Percentiles rank a stretch among this genome's conserved stretches.
These are phyloP conservation scores for Trichoderma aggressivum DNA, from an alignment of 2,329 filamentous ascomycete genomes.

Conservation along the genomic window DNA sequence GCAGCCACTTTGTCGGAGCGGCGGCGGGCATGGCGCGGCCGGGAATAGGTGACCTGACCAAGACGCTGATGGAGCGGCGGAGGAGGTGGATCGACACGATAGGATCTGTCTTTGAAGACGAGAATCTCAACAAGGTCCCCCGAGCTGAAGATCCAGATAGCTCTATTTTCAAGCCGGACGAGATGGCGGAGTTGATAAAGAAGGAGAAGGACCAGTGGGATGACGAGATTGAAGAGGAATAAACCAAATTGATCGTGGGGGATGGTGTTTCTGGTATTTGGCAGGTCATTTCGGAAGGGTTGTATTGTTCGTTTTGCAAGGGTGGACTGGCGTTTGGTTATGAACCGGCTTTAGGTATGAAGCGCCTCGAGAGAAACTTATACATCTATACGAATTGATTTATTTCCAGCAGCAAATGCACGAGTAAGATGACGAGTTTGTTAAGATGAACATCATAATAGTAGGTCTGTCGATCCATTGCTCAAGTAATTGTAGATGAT, in stretches of 20 bases:
- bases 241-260: conserved; percentile 17
- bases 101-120: conserved; percentile 83
- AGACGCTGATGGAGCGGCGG: conserved; percentile 87
- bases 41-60: conserved; percentile 85
- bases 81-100: conserved; percentile 88
- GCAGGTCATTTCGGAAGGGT: not conserved
- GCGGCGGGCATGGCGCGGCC: conserved; percentile 64
- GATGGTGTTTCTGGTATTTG: not conserved
- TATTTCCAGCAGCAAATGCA: not conserved
- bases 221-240: conserved; percentile 70
- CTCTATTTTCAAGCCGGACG: conserved; percentile 68
- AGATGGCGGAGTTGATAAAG: conserved; percentile 72
- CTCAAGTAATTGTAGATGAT: not conserved
- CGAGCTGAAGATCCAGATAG: conserved; percentile 59
- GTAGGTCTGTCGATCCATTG: too few species aligned
- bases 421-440: not conserved
- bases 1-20: conserved; percentile 60
- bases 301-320: not conserved
- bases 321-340: not conserved
- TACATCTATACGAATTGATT: not conserved
- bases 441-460: not conserved
- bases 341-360: not conserved
- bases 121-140: conserved; percentile 71
- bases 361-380: not conserved
- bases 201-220: conserved; percentile 78